A percentile compares a stretch with the other conserved stretches of the same genome.
phyloP scores from a whole-genome alignment of 352 stramenopile species.

The Pythium folliculosum region DNA sequence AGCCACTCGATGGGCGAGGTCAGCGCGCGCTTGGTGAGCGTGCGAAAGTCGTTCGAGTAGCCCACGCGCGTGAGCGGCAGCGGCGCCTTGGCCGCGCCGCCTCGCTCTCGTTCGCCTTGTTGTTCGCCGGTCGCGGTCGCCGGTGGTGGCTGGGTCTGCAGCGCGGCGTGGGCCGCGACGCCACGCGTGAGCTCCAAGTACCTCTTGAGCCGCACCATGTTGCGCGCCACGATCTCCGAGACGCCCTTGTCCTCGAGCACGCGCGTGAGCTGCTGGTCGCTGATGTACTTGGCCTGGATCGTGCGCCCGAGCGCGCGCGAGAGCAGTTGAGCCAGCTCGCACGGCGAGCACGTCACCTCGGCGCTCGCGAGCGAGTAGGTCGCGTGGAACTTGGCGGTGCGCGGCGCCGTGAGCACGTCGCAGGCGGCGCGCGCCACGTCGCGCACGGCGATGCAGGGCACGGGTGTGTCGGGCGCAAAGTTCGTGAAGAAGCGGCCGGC shows the following conservation, averaged over 20 bases:
- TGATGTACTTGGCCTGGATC: slow-evolving; percentile 59
- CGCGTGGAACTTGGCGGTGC: slow-evolving; percentile 45
- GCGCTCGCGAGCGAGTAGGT: slow-evolving; percentile 57
- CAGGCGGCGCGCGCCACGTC: slow-evolving; percentile 62
- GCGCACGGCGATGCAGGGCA: slow-evolving; percentile 68
- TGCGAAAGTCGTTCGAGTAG: slow-evolving; percentile 53
- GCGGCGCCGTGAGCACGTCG: slow-evolving; percentile 44
- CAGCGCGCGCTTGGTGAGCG: slow-evolving; percentile 48
- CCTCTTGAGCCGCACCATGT: slow-evolving; percentile 50
- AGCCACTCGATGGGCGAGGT: slow-evolving; percentile 56
- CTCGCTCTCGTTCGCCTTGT: not conserved
- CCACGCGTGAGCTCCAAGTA: slow-evolving; percentile 38
- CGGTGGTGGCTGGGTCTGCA: slow-evolving; percentile 14
- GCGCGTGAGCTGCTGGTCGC: slow-evolving; percentile 40
- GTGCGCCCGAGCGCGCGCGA: slow-evolving; percentile 37
- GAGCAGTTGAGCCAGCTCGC: slow-evolving; percentile 44
- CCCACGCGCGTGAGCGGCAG: slow-evolving; percentile 33
- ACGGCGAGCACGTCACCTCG: slow-evolving; percentile 43
- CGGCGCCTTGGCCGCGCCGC: slow-evolving; percentile 5
- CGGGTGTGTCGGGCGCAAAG: slow-evolving; percentile 42
- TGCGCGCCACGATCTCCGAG: slow-evolving; percentile 48
- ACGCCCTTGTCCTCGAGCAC: slow-evolving; percentile 57
- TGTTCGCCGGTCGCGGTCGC: too few species aligned
- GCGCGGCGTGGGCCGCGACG: slow-evolving; percentile 3
- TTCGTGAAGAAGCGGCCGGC: slow-evolving; percentile 59